These are phyloP conservation scores for Berberis vulgaris DNA, from an alignment of 164 flowering plant genomes.

Conservation along the genomic window DNA sequence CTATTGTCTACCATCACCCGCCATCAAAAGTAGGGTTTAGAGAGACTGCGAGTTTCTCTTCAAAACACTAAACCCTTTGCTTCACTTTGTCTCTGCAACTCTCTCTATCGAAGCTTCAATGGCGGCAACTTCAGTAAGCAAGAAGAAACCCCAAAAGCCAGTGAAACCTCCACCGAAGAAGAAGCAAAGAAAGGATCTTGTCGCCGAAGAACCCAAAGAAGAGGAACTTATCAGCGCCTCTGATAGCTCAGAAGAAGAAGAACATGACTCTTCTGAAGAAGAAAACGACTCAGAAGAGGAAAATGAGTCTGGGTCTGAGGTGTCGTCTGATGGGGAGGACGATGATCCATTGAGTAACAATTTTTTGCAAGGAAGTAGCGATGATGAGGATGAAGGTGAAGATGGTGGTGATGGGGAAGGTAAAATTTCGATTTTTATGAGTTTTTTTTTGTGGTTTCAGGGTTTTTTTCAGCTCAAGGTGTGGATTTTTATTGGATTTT, in stretches of 20 bases:
- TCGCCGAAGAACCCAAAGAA: slow-evolving; percentile 16
- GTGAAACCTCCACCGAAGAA: slow-evolving; percentile 19
- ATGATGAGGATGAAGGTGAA: slow-evolving; percentile 57
- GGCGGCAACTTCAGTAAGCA: slow-evolving; percentile 17
- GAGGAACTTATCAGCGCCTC: slow-evolving; percentile 1
- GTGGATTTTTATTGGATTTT: too few species aligned
- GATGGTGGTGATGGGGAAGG: slow-evolving; percentile 23
- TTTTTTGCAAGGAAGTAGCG: slow-evolving; percentile 4
- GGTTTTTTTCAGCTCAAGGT: not conserved
- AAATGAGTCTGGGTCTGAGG: slow-evolving; percentile 39
- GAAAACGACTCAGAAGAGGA: slow-evolving; percentile 12
- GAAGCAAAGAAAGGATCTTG: slow-evolving; percentile 24
- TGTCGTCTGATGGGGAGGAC: slow-evolving; percentile 53
- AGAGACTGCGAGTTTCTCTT: too few species aligned
- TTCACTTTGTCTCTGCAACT: not conserved
- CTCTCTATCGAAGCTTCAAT: slow-evolving; percentile 10
- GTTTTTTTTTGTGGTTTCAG: slow-evolving; percentile 16
- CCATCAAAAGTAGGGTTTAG: too few species aligned
- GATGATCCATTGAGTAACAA: slow-evolving; percentile 14
- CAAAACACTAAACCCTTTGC: not conserved
- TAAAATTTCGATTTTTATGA: not conserved
- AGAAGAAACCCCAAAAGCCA: slow-evolving; percentile 21
- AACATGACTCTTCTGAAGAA: not conserved
- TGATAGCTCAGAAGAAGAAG: slow-evolving; percentile 7
- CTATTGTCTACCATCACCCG: too few species aligned